A percentile compares a stretch with the other conserved stretches of the same genome.
Evolutionary conservation across 768 basidiomycete species (phyloP).

Genomic region (Phlebiopsis flavidoalba): DNA sequence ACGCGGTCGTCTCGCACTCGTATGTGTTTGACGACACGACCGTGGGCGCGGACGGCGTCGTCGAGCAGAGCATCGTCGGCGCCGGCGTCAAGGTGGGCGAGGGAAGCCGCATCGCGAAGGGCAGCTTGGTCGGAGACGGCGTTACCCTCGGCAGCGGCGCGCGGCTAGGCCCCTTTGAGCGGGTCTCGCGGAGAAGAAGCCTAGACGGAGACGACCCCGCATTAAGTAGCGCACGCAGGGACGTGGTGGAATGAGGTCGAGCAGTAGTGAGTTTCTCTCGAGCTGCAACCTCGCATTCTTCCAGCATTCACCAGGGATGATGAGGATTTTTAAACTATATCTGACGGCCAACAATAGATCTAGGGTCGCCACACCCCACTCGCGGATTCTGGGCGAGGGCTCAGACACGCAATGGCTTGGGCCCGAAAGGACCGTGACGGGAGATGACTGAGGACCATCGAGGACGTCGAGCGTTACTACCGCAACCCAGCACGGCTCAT

Average conservation of each 20-base stretch:
- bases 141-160: constrained; percentile 77
- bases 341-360: constrained; percentile 32
- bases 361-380: constrained; percentile 40
- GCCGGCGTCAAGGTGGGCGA: constrained; percentile 68
- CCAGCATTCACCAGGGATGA: neutral
- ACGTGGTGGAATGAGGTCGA: constrained; percentile 64
- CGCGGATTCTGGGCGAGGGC: constrained; percentile 54
- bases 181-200: constrained; percentile 55
- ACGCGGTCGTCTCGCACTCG: constrained; percentile 63
- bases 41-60: constrained; percentile 65
- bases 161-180: constrained; percentile 59
- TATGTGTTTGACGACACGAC: constrained; percentile 80
- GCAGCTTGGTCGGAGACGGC: constrained; percentile 78
- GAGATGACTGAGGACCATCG: constrained; percentile 61
- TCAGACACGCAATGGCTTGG: constrained; percentile 83
- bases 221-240: constrained; percentile 29
- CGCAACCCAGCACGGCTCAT: constrained; percentile 71
- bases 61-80: constrained; percentile 81
- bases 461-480: constrained; percentile 55
- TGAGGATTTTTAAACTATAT: neutral
- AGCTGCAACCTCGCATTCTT: too few relatives aligned
- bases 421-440: constrained; percentile 52
- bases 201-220: constrained; percentile 28
- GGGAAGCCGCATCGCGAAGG: constrained; percentile 58
- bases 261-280: constrained; percentile 46